Evolutionary conservation across 2,329 filamentous ascomycete genomes (phyloP).

Genomic region (Pseudogymnoascus sp.): DNA sequence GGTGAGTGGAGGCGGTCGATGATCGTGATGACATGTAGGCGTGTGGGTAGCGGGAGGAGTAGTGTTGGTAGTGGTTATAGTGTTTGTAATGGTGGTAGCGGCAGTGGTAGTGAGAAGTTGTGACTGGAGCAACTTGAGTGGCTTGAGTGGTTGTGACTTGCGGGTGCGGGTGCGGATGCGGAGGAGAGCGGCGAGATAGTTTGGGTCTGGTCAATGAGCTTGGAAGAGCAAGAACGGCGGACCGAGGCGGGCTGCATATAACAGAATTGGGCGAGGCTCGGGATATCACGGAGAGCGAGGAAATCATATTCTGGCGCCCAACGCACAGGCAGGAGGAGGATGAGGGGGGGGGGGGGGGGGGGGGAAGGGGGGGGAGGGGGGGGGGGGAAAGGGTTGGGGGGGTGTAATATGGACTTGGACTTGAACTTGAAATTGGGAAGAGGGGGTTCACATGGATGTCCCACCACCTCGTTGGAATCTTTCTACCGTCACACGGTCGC

Average conservation of each 20-base stretch:
- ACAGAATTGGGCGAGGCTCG: not conserved
- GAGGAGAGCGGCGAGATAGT: not conserved
- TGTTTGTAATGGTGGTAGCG: not conserved
- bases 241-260: not conserved
- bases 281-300: conserved; percentile 1
- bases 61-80: too few species aligned
- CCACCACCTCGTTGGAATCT: too few species aligned
- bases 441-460: too few species aligned
- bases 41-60: not conserved
- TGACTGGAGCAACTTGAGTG: not conserved
- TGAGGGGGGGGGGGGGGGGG: too few species aligned
- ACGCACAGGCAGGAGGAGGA: not conserved
- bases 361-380: too few species aligned
- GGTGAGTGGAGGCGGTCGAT: not conserved
- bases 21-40: conserved; percentile 1
- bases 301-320: not conserved
- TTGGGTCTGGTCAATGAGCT: conserved; percentile 6
- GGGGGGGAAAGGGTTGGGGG: too few species aligned
- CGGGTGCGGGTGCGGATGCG: conserved; percentile 1
- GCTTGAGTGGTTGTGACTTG: not conserved
- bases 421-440: too few species aligned
- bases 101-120: not conserved
- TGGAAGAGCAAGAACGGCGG: not conserved
- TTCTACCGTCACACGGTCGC: too few species aligned
- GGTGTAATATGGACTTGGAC: too few species aligned